Evolutionary conservation across 805 yeast genomes (phyloP), one percentile per base, ranked within the genome.

Genomic region (Candida argentea): DNA sequence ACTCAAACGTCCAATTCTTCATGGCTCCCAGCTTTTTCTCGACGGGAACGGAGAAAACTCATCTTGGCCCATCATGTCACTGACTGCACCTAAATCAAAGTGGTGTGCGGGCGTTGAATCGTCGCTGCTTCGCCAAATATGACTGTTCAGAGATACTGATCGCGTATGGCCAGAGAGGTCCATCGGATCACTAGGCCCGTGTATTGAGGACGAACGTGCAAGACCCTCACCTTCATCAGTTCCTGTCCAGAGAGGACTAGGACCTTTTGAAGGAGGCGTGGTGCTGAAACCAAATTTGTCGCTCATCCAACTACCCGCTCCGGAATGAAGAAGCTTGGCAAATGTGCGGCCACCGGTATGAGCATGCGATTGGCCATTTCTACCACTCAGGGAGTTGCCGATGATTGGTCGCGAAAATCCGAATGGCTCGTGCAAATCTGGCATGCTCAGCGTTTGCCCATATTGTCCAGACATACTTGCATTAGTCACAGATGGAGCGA

Each of bases 111-210:
- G 20, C 15, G 24, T 27, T 7, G 34, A 14, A 20, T 30, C 26
- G 11, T 21, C 29, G 22, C 40, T 47, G 24, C 43, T 43, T 19
- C 52, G 31, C 53, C 53, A 48, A 17, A 48, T 37, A 26, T 37
- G 40, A 12, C 34, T 34, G 8, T 34, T 22, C 27, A 30, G 35
- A 20, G 38, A 34, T 7, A 35, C 31, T 7, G 27, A 36, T 11
- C 54, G 34, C 6, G 36, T 36, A 31, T 44, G 47, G 14, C 36
- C 36, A n/a, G 28, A 15, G 18, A 27, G 27, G 20, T 18, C 20
- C 12, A 20, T 31, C 11, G 32, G 30, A 5, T 15, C 26, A 12
- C 27, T 16, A 9, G 28, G 12, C 13, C 13, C 23, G n/a, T 27
- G 22, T 5, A 26, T 10, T 8, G 20, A 14, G n/a, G 23, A n/a